These are phyloP conservation scores for Phytophthora tubulina DNA, from an alignment of 352 stramenopile species.

Conservation along the genomic window DNA sequence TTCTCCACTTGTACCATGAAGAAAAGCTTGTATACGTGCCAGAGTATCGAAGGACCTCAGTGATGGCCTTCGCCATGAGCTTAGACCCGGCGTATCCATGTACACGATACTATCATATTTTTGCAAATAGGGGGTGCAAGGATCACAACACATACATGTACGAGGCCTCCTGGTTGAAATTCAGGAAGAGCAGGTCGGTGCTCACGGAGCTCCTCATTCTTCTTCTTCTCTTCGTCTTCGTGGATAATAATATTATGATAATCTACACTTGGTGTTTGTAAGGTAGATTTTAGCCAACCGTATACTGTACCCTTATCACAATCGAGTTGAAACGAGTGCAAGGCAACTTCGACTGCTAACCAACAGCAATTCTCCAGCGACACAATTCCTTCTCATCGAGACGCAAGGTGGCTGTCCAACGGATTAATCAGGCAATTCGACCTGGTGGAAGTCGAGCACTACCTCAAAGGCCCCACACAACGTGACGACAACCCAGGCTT, in stretches of 20 bases:
- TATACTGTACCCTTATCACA: background rate
- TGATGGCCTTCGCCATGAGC: constrained; percentile 24
- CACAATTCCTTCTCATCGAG: too few relatives aligned
- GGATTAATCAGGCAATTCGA: background rate
- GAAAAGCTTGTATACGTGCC: constrained; percentile 36
- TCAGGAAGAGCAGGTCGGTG: constrained; percentile 87
- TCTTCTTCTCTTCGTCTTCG: background rate
- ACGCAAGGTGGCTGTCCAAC: background rate
- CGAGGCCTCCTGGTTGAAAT: constrained; percentile 94
- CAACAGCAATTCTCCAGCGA: too few relatives aligned
- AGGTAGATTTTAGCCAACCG: constrained; percentile 17
- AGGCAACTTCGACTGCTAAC: too few relatives aligned
- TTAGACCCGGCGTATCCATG: constrained; percentile 38
- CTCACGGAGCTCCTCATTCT: constrained; percentile 58
- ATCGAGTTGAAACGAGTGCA: too few relatives aligned
- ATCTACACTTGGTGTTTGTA: constrained; percentile 8
- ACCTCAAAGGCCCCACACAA: background rate
- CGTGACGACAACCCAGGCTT: background rate
- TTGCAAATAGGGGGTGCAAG: background rate
- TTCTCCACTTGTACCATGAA: constrained; percentile 39
- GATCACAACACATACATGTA: constrained; percentile 38
- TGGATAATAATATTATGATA: background rate
- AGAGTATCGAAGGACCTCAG: constrained; percentile 11
- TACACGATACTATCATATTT: constrained; percentile 14
- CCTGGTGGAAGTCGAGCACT: background rate